Conservation (phyloP, 1,284 basidiomycete species). For the Pholiota adiposa region DNA sequence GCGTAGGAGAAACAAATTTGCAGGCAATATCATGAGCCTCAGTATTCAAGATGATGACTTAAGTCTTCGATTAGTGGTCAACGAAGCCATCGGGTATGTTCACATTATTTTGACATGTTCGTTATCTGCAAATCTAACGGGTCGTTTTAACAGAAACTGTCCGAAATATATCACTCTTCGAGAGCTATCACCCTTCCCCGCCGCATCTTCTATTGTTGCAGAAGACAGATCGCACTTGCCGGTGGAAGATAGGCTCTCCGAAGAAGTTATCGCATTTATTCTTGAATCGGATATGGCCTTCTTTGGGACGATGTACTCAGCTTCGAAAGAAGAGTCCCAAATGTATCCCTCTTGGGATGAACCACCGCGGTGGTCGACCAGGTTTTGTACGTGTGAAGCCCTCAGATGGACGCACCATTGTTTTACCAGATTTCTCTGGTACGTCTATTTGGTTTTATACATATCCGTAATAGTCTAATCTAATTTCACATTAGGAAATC, state of each 20-base stretch:
- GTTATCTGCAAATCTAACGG: not conserved
- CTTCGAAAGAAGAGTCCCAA: conserved; percentile 36
- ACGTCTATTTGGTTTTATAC: conserved; percentile 14
- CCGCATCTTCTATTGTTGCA: conserved; percentile 41
- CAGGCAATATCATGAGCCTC: conserved; percentile 47
- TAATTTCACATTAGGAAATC: conserved; percentile 48
- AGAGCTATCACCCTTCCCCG: conserved; percentile 45
- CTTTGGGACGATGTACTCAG: conserved; percentile 55
- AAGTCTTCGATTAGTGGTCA: conserved; percentile 44
- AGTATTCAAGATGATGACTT: conserved; percentile 30
- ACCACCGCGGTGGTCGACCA: conserved; percentile 63
- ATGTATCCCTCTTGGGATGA: conserved; percentile 60
- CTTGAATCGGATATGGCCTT: conserved; percentile 55
- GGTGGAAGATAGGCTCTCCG: conserved; percentile 47
- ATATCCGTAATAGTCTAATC: conserved; percentile 1
- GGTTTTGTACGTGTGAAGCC: conserved; percentile 63
- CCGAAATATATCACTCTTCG: conserved; percentile 70
- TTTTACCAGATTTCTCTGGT: conserved; percentile 69
- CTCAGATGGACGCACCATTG: conserved; percentile 55
- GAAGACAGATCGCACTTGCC: conserved; percentile 39
- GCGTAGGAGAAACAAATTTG: conserved; percentile 64
- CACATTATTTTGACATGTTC: not conserved
- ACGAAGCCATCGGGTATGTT: conserved; percentile 61
- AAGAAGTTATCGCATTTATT: conserved; percentile 52
- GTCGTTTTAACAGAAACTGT: conserved; percentile 50